Evolutionary conservation across 805 yeast genomes (phyloP), one percentile per base, ranked within the genome.

Genomic region (Candida schatavii): DNA sequence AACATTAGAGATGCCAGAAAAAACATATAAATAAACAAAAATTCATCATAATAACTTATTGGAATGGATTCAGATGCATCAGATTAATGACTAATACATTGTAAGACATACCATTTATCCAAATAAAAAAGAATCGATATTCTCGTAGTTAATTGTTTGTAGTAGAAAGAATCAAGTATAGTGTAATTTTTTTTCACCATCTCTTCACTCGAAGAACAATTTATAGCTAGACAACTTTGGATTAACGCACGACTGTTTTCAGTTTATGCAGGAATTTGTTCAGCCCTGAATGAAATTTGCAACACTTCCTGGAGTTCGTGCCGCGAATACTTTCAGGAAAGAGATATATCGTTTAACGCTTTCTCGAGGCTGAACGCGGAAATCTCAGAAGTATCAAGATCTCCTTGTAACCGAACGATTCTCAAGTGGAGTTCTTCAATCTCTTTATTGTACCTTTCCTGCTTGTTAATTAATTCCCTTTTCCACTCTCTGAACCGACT

Each of bases 1-100:
- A 83, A 82, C 86, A 83, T 83, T 84, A 84, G 89, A 84, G 90
- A 84, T 84, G 90, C 90, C 90, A 84, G 90, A 84, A 83, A 83
- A 81, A 80, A 82, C 75, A 70, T 67, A 65, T 47, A 43, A 40
- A 48, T 43, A 49, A 52, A 47, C 52, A 64, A 57, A 54, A 46
- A 51, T 59, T 68, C 74, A 67, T 68, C 74, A 63, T 59, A 52
- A 33, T 36, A 17, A 22, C 18, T 27, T 23, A 23, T 23, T 7
- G 27, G n/a, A n/a, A n/a, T n/a, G n/a, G n/a, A n/a, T n/a, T n/a
- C n/a, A n/a, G n/a, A n/a, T n/a, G n/a, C n/a, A n/a, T n/a, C n/a
- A n/a, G n/a, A n/a, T n/a, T n/a, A n/a, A n/a, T n/a, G n/a, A 29
- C 26, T 20, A 5, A 33, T 9, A 20, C 20, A 17, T 10, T 22